A percentile compares a stretch with the other conserved stretches of the same genome.
phyloP scores from a whole-genome alignment of 2,329 filamentous ascomycete species.

The Aspergillus sp. region DNA sequence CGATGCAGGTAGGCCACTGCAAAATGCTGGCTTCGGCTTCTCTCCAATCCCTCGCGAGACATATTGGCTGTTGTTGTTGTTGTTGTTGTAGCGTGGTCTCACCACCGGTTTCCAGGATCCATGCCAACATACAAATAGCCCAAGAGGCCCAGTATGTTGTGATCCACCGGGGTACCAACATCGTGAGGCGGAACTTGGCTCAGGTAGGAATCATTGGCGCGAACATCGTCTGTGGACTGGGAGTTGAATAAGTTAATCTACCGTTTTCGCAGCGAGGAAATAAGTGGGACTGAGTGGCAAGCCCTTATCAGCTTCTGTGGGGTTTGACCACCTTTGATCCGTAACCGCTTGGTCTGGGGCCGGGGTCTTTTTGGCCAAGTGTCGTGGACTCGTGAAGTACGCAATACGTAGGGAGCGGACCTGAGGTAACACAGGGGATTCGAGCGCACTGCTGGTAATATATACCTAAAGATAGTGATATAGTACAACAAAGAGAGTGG shows the following conservation, averaged over 20 bases:
- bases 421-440: not conserved
- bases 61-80: conserved; percentile 17
- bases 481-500: not conserved
- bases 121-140: conserved; percentile 11
- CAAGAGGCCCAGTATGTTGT: conserved; percentile 12
- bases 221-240: not conserved
- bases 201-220: conserved; percentile 1
- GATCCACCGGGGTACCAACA: conserved; percentile 12
- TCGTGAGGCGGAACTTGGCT: conserved; percentile 1
- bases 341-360: not conserved
- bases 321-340: not conserved
- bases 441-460: not conserved
- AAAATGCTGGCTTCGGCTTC: conserved; percentile 22
- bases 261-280: not conserved
- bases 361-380: conserved; percentile 7
- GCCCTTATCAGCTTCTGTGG: conserved; percentile 10
- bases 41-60: conserved; percentile 18
- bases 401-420: not conserved
- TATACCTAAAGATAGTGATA: not conserved
- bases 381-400: conserved; percentile 1
- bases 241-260: not conserved
- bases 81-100: not conserved
- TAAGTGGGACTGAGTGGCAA: not conserved
- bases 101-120: conserved; percentile 11
- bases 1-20: conserved; percentile 27